Conservation (phyloP, 2,329 filamentous ascomycete species). For the Xylaria sp. region DNA sequence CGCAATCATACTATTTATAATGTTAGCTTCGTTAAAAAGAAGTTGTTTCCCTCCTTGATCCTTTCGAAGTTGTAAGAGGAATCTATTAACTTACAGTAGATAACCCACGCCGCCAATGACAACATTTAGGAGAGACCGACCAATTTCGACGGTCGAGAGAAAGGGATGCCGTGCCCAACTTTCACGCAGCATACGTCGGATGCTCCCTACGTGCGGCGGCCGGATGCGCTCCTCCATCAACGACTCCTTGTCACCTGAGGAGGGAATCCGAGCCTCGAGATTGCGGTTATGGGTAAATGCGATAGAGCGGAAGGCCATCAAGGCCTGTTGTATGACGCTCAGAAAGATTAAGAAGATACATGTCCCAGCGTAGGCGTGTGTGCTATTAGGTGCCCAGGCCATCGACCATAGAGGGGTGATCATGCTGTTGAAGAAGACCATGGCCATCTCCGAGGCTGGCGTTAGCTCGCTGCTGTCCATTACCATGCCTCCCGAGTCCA, state of each 20-base stretch:
- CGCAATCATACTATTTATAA: constrained; percentile 45
- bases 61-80: background rate
- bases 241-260: constrained; percentile 18
- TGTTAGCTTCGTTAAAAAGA: background rate
- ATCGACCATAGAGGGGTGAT: constrained; percentile 74
- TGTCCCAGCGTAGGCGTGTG: constrained; percentile 83
- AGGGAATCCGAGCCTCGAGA: constrained; percentile 11
- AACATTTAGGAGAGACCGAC: constrained; percentile 42
- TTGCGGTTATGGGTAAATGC: constrained; percentile 37
- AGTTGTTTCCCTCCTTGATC: background rate
- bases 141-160: constrained; percentile 44
- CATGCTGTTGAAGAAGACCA: constrained; percentile 64
- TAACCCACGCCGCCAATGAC: constrained; percentile 47
- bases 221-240: constrained; percentile 20
- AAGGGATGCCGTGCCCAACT: constrained; percentile 42
- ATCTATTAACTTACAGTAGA: constrained; percentile 44
- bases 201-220: constrained; percentile 34
- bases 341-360: constrained; percentile 91
- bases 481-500: constrained; percentile 6
- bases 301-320: constrained; percentile 68
- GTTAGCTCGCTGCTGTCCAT: constrained; percentile 31
- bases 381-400: constrained; percentile 76
- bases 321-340: constrained; percentile 72
- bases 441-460: constrained; percentile 46
- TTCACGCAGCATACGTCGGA: constrained; percentile 36